A percentile compares a stretch with the other conserved stretches of the same genome.
Conservation (phyloP, 2,329 filamentous ascomycete genomes). For the Diaporthe sp. region DNA sequence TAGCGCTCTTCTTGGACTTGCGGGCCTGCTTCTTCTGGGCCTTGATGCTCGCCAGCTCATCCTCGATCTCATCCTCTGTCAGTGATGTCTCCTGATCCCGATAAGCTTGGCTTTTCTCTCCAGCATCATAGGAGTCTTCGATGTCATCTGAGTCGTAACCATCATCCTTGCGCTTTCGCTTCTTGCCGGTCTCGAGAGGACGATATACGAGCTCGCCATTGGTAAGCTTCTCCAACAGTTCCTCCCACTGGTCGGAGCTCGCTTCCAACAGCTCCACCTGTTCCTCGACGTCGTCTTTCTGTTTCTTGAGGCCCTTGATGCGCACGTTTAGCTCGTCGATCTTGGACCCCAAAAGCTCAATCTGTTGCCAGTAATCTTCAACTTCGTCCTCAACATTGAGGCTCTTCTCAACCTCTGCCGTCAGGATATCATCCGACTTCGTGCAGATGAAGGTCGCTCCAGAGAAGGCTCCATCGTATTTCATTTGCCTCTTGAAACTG, state of each 20-base stretch:
- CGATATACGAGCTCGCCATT: conserved; percentile 6
- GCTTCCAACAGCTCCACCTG: not conserved
- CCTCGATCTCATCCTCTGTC: not conserved
- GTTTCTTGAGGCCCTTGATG: conserved; percentile 33
- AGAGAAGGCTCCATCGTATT: conserved; percentile 67
- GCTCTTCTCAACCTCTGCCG: conserved; percentile 51
- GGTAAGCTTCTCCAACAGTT: not conserved
- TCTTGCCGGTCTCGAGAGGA: not conserved
- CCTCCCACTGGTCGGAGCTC: not conserved
- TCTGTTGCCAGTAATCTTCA: not conserved
- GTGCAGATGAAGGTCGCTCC: conserved; percentile 72
- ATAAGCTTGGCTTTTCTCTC: not conserved
- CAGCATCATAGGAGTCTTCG: not conserved
- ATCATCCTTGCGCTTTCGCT: conserved; percentile 24
- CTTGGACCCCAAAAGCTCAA: conserved; percentile 28
- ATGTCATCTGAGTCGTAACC: not conserved
- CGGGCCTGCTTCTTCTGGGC: conserved; percentile 5
- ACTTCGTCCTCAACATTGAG: conserved; percentile 42
- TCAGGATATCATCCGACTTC: conserved; percentile 71
- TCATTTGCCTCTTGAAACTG: conserved; percentile 69
- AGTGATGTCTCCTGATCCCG: not conserved
- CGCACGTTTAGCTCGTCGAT: conserved; percentile 43
- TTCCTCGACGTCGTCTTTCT: not conserved
- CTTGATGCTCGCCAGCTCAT: not conserved
- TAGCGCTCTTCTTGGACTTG: not conserved